Conservation (phyloP, 2,329 filamentous ascomycete species). For the Podosphaera aphanis region DNA sequence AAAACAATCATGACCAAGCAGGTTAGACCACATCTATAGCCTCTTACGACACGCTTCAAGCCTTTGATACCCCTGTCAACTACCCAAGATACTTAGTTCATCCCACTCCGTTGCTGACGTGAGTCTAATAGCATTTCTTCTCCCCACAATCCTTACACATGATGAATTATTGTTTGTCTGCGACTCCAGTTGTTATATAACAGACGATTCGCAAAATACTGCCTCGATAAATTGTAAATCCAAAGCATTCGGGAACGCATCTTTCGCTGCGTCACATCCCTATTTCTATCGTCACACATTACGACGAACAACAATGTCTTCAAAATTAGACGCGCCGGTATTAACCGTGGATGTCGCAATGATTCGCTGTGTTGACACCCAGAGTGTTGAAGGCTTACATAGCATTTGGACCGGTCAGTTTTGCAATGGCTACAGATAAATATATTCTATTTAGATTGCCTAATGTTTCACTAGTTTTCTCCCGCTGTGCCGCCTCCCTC, state of each 20-base stretch:
- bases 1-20: not conserved
- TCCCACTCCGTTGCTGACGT: not conserved
- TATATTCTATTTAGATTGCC: not conserved
- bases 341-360: slow-evolving; percentile 77
- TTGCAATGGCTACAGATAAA: not conserved
- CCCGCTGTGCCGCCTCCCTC: slow-evolving; percentile 78
- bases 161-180: not conserved
- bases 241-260: not conserved
- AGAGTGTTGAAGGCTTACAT: slow-evolving; percentile 78
- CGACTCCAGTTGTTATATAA: not conserved
- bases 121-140: not conserved
- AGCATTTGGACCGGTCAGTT: slow-evolving; percentile 86
- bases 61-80: not conserved
- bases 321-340: slow-evolving; percentile 61
- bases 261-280: not conserved
- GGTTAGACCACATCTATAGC: not conserved
- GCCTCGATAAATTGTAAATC: not conserved
- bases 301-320: slow-evolving; percentile 38
- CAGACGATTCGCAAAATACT: not conserved
- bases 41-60: not conserved
- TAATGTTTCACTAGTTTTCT: slow-evolving; percentile 43
- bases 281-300: not conserved
- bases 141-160: not conserved
- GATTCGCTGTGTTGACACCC: slow-evolving; percentile 85
- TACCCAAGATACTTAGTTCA: not conserved